Base-by-base conservation (phyloP, 306 rosid species). In the Cicer yamashitae region DNA sequence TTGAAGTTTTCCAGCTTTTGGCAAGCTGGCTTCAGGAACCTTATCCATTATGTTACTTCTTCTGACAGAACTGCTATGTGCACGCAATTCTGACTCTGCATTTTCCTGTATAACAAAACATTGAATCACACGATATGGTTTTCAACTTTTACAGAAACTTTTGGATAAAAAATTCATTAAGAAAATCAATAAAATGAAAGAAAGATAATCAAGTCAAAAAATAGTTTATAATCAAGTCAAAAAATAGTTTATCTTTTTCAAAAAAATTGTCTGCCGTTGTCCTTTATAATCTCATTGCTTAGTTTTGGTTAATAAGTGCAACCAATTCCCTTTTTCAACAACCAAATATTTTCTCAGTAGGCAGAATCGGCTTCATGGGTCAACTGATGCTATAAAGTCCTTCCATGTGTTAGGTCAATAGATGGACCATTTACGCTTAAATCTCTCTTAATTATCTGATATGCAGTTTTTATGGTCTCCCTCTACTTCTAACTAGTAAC, bases 71-170 rank as follows among this genome's bases (percentile, higher is more conserved):
- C 97, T 94, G 83, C 98, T 94, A 78, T 91, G 97, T 43, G 98
- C 98, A 71, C 98, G 98, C 74, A 91, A 67, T 72, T 93, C 99
- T 57, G 99, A 94, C 67, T 90, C 96, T 43, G 96, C 94, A 60
- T 72, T 87, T 88, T 92, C 99, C 99, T 94, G 79, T 44, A 75
- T 59, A 86, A 51, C 46, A 34, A 65, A 81, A 82, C 58, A 83
- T 17, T 56, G 54, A 52, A 57, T 73, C 60, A 77, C 43, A 73
- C 54, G 62, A 77, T 43, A 67, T 70, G 46, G 34, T 67, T 12
- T 67, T 57, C 52, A 40, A 41, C 30, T 71, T 63, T 41, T 73
- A 52, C 59, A 59, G 62, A 45, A 76, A n/a, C 3, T 8, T 22
- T 7, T 39, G 34, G 7, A 18, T 56, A 67, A 74, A 38, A 45